Base-by-base conservation (phyloP, 192 early-diverging fungal genomes). In the Entrophospora sp. region DNA sequence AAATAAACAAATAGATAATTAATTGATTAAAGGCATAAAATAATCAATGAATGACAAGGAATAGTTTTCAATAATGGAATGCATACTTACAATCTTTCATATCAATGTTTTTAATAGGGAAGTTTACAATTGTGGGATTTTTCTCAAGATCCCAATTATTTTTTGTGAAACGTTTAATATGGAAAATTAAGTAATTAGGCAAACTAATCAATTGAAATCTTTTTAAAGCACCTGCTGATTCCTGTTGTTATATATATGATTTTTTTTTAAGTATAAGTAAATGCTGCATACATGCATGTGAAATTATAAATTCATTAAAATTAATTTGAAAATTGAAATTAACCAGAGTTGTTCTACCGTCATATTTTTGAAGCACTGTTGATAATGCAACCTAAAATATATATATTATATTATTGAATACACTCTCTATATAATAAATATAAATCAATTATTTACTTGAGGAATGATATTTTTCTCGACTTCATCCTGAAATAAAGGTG, bases 101-200 rank as follows among this genome's bases (percentile, higher is more conserved):
- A 56, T 92, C 86, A 5, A 95, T 69, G 59, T 88, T 87, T 52
- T 86, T 89, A 43, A 96, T 88, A 2, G 94, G 90, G 57, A 92
- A 98, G 61, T 93, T 96, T 4, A 98, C 93, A 66, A 98, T 95
- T 1, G 96, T 98, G 0, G 91, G 91, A 70, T 98, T 98, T 75
- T 96, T 96, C 69, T 98, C 96, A 20, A 73, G 69, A 1, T 81
- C 73, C 75, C 89, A 91, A 46, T 84, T 89, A 73, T 89, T 90
- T 64, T 91, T 94, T 0, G 85, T 83, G 59, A 98, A 93, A 10
- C 96, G 80, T 68, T 92, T 93, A 53, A 97, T 86, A 69, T 93
- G 88, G 58, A 96, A 89, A 25, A 98, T 89, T 18, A 98, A 74
- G 69, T 88, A 98, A 28, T 77, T 77, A 7, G 96, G 96, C 7